A percentile compares a stretch with the other conserved stretches of the same genome.
These are phyloP conservation scores for Phytophthora tentaculata DNA, from an alignment of 352 stramenopile genomes.

Conservation along the genomic window DNA sequence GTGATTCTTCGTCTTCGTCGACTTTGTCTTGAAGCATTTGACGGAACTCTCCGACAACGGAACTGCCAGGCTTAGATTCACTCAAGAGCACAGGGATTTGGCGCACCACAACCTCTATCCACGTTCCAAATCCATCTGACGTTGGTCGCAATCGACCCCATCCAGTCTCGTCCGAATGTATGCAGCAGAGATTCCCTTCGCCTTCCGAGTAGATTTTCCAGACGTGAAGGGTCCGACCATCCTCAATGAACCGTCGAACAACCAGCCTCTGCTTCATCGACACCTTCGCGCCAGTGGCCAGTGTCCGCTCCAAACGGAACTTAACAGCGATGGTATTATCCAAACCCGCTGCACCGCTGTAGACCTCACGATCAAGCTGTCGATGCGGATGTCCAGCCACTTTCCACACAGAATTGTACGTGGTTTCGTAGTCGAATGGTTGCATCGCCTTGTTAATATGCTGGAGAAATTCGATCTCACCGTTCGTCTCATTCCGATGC, in stretches of 20 bases:
- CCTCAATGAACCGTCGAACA: constrained; percentile 5
- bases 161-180: constrained; percentile 11
- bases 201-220: constrained; percentile 17
- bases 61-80: background rate
- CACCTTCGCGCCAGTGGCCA: background rate
- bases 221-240: background rate
- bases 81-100: constrained; percentile 2
- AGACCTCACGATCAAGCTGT: constrained; percentile 13
- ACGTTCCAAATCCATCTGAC: background rate
- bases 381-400: constrained; percentile 3
- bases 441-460: constrained; percentile 3
- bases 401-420: constrained; percentile 3
- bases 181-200: constrained; percentile 6
- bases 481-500: background rate
- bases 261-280: constrained; percentile 9
- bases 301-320: background rate
- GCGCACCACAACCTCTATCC: background rate
- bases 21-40: constrained; percentile 8
- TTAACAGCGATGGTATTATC: constrained; percentile 3
- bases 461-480: constrained; percentile 13
- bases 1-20: background rate
- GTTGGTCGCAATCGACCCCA: constrained; percentile 6
- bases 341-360: background rate
- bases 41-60: background rate
- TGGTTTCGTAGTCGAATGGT: constrained; percentile 13